Evolutionary conservation across 257 asterid species (phyloP), one percentile per base, ranked within the genome.

Genomic region (Anisodus acutangulus): DNA sequence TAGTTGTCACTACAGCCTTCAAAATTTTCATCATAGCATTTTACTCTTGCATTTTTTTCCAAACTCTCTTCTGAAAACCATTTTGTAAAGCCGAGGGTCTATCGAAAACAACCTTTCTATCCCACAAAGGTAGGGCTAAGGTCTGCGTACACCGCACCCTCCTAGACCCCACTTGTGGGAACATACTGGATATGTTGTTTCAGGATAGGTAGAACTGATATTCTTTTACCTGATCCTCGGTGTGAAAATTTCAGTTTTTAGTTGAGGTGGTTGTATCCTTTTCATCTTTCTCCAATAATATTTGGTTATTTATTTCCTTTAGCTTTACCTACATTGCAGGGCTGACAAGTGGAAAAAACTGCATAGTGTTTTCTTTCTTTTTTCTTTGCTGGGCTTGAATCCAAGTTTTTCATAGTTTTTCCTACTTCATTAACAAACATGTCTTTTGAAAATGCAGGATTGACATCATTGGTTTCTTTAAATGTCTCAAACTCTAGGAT

Each of bases 391-490:
- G 3, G 1, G 2, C 9, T 45, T 72, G n/a, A 71, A 8, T 41
- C 16, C 55, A 5, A 2, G 39, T 31, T 45, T 45, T 47, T 45
- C 17, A 55, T 11, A 2, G 41, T 19, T 47, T 47, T 22, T 22
- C 22, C n/a, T 49, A 13, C 6, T 45, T 35, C 5, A 43, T 6
- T 81, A 41, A 47, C 68, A 2, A 80, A 17, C 78, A 22, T 51
- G 4, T 47, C 43, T 5, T 15, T 3, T 39, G 63, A 80, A 68
- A 82, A 16, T 67, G 80, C 84, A 82, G 84, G 67, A 3, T 41
- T 82, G 60, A 82, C 84, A 35, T 68, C 66, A 12, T 66, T 82
- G 79, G 67, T 82, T 55, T 66, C 79, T 35, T 70, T 82, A 12
- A 82, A 82, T 35, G 55, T 82, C 67, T 82, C 84, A 11, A 47